Conservation (phyloP, 1,284 basidiomycete genomes). For the Testicularia cyperi region DNA sequence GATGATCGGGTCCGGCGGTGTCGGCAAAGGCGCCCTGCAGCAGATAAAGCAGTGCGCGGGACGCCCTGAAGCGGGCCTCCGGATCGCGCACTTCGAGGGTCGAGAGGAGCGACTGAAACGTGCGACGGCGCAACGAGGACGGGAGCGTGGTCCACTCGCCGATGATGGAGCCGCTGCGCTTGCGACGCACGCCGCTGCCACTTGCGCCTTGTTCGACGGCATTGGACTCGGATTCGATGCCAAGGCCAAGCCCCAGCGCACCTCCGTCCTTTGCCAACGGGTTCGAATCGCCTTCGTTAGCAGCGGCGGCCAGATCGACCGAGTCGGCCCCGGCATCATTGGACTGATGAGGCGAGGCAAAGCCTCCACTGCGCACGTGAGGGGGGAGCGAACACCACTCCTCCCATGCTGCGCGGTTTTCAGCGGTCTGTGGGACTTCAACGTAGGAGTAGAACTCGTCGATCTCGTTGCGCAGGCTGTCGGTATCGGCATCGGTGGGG, state of each 20-base stretch:
- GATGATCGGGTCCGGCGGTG: conserved; percentile 85
- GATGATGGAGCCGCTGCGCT: conserved; percentile 19
- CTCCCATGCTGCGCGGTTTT: conserved; percentile 84
- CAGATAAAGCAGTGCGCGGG: conserved; percentile 50
- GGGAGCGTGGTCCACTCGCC: conserved; percentile 51
- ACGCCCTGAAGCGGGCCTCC: conserved; percentile 41
- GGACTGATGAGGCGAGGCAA: conserved; percentile 6
- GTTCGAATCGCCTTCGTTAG: background rate
- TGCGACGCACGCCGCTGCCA: conserved; percentile 3
- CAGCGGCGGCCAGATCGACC: conserved; percentile 1
- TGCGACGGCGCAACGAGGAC: conserved; percentile 38
- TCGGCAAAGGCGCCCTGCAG: conserved; percentile 82
- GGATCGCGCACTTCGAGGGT: conserved; percentile 53
- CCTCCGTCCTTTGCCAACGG: conserved; percentile 8
- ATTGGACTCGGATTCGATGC: conserved; percentile 1
- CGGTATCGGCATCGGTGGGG: conserved; percentile 69
- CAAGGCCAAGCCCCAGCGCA: conserved; percentile 41
- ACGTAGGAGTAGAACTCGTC: conserved; percentile 98
- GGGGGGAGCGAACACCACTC: conserved; percentile 61
- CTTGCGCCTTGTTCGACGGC: conserved; percentile 1
- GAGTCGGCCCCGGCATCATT: conserved; percentile 6
- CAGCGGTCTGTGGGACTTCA: conserved; percentile 85
- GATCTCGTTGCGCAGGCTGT: conserved; percentile 90
- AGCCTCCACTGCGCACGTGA: conserved; percentile 19
- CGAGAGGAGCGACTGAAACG: conserved; percentile 46